phyloP scores from a whole-genome alignment of 495 filamentous ascomycete species.

The Delitschia confertaspora region DNA sequence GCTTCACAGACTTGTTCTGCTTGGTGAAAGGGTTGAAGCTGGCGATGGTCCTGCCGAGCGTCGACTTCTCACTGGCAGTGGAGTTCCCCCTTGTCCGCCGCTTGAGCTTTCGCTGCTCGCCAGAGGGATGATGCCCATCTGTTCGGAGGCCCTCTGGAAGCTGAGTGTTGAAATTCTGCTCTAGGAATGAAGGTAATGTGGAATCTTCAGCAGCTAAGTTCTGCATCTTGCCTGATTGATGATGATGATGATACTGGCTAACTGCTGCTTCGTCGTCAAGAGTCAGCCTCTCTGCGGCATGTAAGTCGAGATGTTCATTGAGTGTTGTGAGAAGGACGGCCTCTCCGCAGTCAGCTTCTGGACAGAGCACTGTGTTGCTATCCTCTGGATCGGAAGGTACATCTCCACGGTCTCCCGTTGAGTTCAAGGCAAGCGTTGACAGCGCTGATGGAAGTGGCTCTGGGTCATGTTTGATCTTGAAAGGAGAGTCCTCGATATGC shows the following conservation, averaged over 20 bases:
- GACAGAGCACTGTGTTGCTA: slow-evolving; percentile 54
- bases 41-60: slow-evolving; percentile 20
- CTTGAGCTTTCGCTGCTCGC: slow-evolving; percentile 13
- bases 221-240: slow-evolving; percentile 13
- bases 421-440: slow-evolving; percentile 2
- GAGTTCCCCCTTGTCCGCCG: slow-evolving; percentile 14
- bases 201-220: slow-evolving; percentile 2
- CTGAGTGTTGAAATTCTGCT: slow-evolving; percentile 20
- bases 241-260: slow-evolving; percentile 22
- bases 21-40: slow-evolving; percentile 22
- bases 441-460: slow-evolving; percentile 10
- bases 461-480: slow-evolving; percentile 37
- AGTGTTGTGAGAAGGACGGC: slow-evolving; percentile 51
- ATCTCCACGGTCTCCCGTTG: slow-evolving; percentile 4
- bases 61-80: slow-evolving; percentile 17
- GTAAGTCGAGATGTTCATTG: slow-evolving; percentile 65
- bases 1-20: slow-evolving; percentile 8
- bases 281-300: slow-evolving; percentile 50
- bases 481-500: slow-evolving; percentile 50
- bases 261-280: slow-evolving; percentile 39
- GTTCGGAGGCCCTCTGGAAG: slow-evolving; percentile 6
- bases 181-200: slow-evolving; percentile 22
- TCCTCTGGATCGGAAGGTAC: slow-evolving; percentile 30
- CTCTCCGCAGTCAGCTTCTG: slow-evolving; percentile 65
- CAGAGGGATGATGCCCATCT: slow-evolving; percentile 4